Percentiles rank a stretch among this genome's conserved stretches.
phyloP scores from a whole-genome alignment of 2,329 filamentous ascomycete genomes.

The Fusarium guadeloupense region DNA sequence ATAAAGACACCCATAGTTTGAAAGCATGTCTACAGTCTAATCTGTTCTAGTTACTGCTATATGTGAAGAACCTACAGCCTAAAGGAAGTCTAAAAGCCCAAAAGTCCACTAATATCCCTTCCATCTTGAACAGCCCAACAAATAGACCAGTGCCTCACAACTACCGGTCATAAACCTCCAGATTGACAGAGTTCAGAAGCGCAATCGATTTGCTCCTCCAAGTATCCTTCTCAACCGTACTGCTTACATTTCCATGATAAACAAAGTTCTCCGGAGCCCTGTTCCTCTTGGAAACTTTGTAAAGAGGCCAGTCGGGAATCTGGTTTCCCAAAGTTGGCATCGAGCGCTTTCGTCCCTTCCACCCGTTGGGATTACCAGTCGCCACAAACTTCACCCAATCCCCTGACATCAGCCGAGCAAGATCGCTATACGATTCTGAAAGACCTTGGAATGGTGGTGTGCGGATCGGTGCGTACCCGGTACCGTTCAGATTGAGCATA shows the following conservation, averaged over 20 bases:
- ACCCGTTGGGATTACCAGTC: conserved; percentile 18
- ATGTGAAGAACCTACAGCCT: too few species aligned
- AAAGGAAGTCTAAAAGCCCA: too few species aligned
- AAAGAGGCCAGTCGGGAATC: conserved; percentile 10
- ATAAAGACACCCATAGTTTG: too few species aligned
- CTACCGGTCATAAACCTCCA: conserved; percentile 19
- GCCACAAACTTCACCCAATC: conserved; percentile 21
- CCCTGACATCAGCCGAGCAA: conserved; percentile 9
- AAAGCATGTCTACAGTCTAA: too few species aligned
- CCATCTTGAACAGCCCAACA: too few species aligned
- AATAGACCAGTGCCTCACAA: too few species aligned
- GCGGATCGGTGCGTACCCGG: conserved; percentile 15
- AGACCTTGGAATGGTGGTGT: conserved; percentile 15
- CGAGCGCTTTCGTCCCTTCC: conserved; percentile 4
- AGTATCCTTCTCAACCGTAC: conserved; percentile 1
- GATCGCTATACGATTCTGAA: conserved; percentile 8
- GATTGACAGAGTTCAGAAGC: conserved; percentile 4
- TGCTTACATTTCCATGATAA: conserved; percentile 18
- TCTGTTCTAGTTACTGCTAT: too few species aligned
- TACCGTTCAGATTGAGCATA: conserved; percentile 18
- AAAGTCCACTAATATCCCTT: too few species aligned
- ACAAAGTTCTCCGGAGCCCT: background rate
- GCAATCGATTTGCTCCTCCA: conserved; percentile 4
- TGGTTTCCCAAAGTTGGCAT: conserved; percentile 2
- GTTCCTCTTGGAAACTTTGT: background rate